Evolutionary conservation across 257 asterid species (phyloP), one percentile per base, ranked within the genome.

Genomic region (Phtheirospermum japonicum): DNA sequence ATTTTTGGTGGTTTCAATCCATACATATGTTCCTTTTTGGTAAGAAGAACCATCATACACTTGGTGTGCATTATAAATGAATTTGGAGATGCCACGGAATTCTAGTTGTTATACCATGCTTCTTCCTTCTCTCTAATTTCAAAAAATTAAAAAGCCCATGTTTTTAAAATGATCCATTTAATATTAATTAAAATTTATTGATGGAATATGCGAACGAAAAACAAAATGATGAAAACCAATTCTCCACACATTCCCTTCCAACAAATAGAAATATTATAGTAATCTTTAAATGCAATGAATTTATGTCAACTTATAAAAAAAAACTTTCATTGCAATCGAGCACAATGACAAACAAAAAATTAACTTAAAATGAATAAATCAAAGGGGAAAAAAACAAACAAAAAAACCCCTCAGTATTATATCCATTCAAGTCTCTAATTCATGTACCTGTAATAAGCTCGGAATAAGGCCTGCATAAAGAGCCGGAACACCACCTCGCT

Each of bases 381-480:
- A 9, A 39, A 5, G 5, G 14, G 0, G 9, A 39, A 6, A 42
- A 42, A 2, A 42, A 23, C 3, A 23, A 23, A n/a, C n/a, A n/a
- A n/a, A n/a, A n/a, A n/a, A n/a, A n/a, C n/a, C n/a, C n/a, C n/a
- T 23, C 28, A 23, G 2, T 23, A 23, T 1, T 3, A 23, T 23
- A 23, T 23, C 3, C 28, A 23, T 3, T 23, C 28, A 23, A 23
- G 28, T 23, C 2, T 23, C 28, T 42, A 12, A 17, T 12, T 42
- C n/a, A 13, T 42, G 49, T 83, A 90, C 98, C 97, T 89, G 98
- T 64, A 89, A 75, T 73, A 92, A 83, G 76, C 98, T 92, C 60
- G 98, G 98, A 62, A 82, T 0, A 20, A 92, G 83, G 53, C 98
- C 98, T 13, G 97, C 97, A 83, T 86, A 92, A 56, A 92, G 96